A percentile compares a stretch with the other conserved stretches of the same genome.
Evolutionary conservation across 2,329 filamentous ascomycete species (phyloP).

Genomic region (Fusarium zealandicum): DNA sequence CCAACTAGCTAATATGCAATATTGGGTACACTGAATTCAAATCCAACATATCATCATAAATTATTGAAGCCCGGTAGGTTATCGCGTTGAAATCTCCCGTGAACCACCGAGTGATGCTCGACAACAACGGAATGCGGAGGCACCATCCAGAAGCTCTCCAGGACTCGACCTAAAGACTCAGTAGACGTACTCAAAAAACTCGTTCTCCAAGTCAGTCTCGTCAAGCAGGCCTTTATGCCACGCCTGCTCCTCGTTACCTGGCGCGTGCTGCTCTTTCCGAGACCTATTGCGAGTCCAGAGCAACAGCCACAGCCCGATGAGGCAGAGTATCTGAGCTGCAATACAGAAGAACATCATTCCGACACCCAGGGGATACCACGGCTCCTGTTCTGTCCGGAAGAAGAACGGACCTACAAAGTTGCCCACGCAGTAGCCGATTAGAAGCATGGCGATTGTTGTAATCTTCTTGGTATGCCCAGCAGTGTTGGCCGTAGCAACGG

Average conservation of each 20-base stretch:
- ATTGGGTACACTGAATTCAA: too few species aligned
- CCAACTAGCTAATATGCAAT: too few species aligned
- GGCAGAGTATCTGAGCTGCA: conserved; percentile 11
- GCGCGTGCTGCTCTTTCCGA: background rate
- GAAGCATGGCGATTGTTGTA: conserved; percentile 54
- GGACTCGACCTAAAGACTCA: background rate
- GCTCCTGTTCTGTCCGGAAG: conserved; percentile 42
- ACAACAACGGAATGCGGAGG: too few species aligned
- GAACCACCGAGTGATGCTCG: too few species aligned
- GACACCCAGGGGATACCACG: conserved; percentile 18
- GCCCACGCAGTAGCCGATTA: conserved; percentile 52
- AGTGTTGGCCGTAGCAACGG: conserved; percentile 33
- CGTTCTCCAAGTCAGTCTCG: conserved; percentile 25
- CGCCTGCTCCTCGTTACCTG: conserved; percentile 5
- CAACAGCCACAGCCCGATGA: conserved; percentile 16
- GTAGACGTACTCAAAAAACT: conserved; percentile 30
- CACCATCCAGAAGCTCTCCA: too few species aligned
- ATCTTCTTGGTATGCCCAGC: conserved; percentile 51
- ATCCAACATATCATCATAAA: too few species aligned
- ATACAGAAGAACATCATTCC: conserved; percentile 36
- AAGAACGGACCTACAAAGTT: conserved; percentile 53
- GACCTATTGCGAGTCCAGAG: conserved; percentile 21
- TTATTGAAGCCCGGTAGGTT: too few species aligned
- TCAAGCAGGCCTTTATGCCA: conserved; percentile 22
- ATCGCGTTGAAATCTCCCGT: too few species aligned